Evolutionary conservation across 768 basidiomycete species (phyloP), one percentile per base, ranked within the genome.

Genomic region (Boletellus ananiceps): DNA sequence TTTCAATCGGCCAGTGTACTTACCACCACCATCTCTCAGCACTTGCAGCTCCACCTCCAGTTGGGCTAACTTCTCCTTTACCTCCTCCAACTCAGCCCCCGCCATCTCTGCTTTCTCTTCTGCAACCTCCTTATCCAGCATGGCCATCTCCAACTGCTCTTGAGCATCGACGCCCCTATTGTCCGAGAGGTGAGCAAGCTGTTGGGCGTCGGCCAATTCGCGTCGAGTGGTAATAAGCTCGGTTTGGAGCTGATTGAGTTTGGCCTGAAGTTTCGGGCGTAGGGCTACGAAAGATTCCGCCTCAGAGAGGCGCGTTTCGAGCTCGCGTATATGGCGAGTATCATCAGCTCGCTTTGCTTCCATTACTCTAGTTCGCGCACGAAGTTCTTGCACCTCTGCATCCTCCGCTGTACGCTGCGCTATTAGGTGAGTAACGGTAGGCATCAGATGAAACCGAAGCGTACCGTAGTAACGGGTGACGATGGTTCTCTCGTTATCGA

Each of bases 71-170:
- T 76, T 80, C 68, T 97, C 95, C 58, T 77, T 86, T 50, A 86
- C 62, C 46, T 84, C 86, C 57, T 88, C 90, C 43, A 93, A 60
- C 61, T 93, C 92, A 0, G 75, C 67, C 63, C 92, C 85, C 0
- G 84, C 84, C 2, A 81, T 63, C 66, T 97, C 95, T 0, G 88
- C 85, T 51, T 82, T 82, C 67, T 97, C 95, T 63, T 98, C 96
- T 0, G 95, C 94, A 34, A 98, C 83, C 66, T 99, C 96, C 69
- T 92, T 93, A 65, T 99, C 96, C 57, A 99, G 70, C 78, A 89
- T 89, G 3, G 83, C 77, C 86, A 97, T 93, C 71, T 99, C 96
- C 34, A 98, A 70, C 62, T 94, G 90, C 50, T 97, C 95, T 45
- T 88, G 82, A 1, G 86, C 65, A 64, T 98, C 95, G 2, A 84